phyloP scores from a whole-genome alignment of 2,329 filamentous ascomycete species.

The Teratosphaeria gauchensis region DNA sequence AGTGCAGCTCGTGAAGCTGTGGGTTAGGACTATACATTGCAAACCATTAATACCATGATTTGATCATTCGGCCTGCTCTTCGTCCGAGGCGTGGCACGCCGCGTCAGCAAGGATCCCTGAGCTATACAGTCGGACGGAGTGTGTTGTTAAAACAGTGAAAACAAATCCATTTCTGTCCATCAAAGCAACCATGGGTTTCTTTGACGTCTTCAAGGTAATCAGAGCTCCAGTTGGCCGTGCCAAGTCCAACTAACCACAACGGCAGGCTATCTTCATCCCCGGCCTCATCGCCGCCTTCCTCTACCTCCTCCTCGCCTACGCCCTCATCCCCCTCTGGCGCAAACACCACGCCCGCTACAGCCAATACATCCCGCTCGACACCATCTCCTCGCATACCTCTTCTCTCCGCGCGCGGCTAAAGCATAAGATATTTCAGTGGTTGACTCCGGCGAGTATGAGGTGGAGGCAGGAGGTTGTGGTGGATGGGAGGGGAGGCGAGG shows the following conservation, averaged over 20 bases:
- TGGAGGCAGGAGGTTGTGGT: constrained; percentile 22
- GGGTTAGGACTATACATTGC: too few species aligned
- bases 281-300: constrained; percentile 33
- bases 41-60: too few species aligned
- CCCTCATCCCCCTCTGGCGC: constrained; percentile 35
- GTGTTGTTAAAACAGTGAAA: too few species aligned
- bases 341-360: constrained; percentile 35
- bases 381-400: constrained; percentile 18
- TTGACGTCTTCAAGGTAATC: constrained; percentile 3
- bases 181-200: background rate
- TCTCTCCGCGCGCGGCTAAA: constrained; percentile 24
- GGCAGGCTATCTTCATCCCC: constrained; percentile 36
- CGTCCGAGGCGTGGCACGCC: background rate
- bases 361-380: constrained; percentile 31
- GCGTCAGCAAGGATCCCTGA: background rate
- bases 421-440: constrained; percentile 26
- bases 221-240: background rate
- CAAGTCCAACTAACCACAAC: background rate
- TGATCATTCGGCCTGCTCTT: background rate
- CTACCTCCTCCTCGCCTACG: constrained; percentile 32
- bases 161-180: background rate
- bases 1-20: background rate
- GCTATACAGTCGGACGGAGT: background rate
- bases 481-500: constrained; percentile 16
- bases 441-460: constrained; percentile 19